A percentile compares a stretch with the other conserved stretches of the same genome.
Evolutionary conservation across 148 eudicot species (phyloP).

Genomic region (Vaccinium macrocarpon): DNA sequence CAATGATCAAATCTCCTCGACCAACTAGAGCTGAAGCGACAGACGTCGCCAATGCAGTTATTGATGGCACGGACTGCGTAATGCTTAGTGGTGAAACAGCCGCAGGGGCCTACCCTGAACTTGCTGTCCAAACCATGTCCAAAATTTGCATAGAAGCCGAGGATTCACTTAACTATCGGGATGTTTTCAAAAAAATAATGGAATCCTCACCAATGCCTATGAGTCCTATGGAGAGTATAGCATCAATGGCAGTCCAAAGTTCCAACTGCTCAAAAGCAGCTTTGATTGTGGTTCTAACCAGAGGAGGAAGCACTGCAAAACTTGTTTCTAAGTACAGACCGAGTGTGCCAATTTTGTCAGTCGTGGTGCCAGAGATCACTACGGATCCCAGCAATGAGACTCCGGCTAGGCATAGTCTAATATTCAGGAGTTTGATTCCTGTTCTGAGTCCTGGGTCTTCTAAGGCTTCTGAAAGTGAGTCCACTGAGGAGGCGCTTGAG

Average conservation of each 20-base stretch:
- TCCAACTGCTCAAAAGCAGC: conserved; percentile 13
- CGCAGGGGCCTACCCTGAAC: conserved; percentile 24
- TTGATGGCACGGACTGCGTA: conserved; percentile 26
- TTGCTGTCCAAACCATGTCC: conserved; percentile 24
- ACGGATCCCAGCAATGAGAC: conserved; percentile 10
- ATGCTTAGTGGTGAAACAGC: conserved; percentile 30
- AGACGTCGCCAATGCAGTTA: conserved; percentile 27
- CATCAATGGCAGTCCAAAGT: conserved; percentile 14
- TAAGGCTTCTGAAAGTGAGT: conserved; percentile 3
- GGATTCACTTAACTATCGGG: conserved; percentile 7
- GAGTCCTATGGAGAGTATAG: conserved; percentile 20
- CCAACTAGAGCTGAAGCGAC: conserved; percentile 27
- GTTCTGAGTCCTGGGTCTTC: conserved; percentile 12
- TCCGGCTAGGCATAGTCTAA: conserved; percentile 24
- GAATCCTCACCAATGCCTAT: conserved; percentile 16
- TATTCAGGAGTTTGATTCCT: conserved; percentile 16
- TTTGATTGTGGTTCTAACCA: conserved; percentile 21
- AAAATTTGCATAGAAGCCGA: conserved; percentile 24
- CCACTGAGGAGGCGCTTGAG: conserved; percentile 14
- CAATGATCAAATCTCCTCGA: conserved; percentile 22
- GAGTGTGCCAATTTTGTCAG: conserved; percentile 19
- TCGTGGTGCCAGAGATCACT: conserved; percentile 13
- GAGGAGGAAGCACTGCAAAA: conserved; percentile 24
- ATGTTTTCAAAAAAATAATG: conserved; percentile 12
- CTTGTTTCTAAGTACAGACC: conserved; percentile 25